phyloP scores from a whole-genome alignment of 306 rosid species.

The Prunus persica region Prunus_persica_NCBIv2 NC_034013.1:15642001-15642500 shows the following conservation, averaged over 20 bases:
- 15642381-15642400: conserved; percentile 82
- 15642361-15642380: conserved; percentile 77
- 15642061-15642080: background rate
- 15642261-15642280: conserved; percentile 19
- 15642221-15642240: conserved; percentile 17
- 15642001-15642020: background rate
- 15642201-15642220: conserved; percentile 2
- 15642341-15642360: conserved; percentile 96
- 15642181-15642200: background rate
- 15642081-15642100: background rate
- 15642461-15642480: background rate
- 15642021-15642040: background rate
- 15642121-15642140: background rate
- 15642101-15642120: background rate
- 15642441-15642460: conserved; percentile 32
- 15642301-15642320: conserved; percentile 70
- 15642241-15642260: conserved; percentile 12
- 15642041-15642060: background rate
- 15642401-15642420: conserved; percentile 71
- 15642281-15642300: conserved; percentile 18
- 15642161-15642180: background rate
- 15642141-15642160: background rate
- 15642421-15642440: conserved; percentile 73
- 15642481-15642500: conserved; percentile 7
- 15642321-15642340: conserved; percentile 90